These are phyloP conservation scores for Helichrysum umbraculigerum DNA, from an alignment of 129 eudicot genomes.

Conservation along the genomic window DNA sequence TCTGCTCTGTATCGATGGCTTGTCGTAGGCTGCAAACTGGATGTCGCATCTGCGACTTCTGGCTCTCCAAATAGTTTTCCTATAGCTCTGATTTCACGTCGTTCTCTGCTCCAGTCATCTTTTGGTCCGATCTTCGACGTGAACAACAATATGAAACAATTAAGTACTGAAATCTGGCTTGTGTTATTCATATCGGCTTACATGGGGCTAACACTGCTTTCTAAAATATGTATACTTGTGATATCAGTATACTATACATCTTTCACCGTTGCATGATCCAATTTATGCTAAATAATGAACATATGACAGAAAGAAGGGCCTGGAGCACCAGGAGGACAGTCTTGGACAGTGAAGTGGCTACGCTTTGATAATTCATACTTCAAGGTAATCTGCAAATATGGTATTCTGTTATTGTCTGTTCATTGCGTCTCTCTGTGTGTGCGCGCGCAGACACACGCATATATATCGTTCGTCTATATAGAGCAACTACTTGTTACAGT, in stretches of 20 bases:
- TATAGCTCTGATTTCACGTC: too few species aligned
- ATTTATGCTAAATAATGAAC: constrained; percentile 15
- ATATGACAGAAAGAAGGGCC: constrained; percentile 98
- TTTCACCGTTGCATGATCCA: constrained; percentile 18
- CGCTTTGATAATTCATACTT: constrained; percentile 96
- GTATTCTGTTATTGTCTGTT: neutral
- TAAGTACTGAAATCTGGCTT: neutral
- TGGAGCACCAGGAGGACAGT: constrained; percentile 99
- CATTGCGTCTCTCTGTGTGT: neutral
- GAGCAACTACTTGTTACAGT: neutral
- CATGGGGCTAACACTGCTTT: neutral
- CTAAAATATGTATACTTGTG: too few species aligned
- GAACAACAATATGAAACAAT: too few species aligned
- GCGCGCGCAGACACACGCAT: neutral
- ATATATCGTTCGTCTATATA: neutral
- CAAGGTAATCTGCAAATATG: constrained; percentile 49
- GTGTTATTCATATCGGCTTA: neutral
- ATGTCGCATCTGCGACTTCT: too few species aligned
- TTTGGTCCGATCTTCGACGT: too few species aligned
- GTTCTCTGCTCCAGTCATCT: too few species aligned
- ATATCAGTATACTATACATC: neutral
- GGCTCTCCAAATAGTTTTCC: too few species aligned
- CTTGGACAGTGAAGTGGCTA: constrained; percentile 97
- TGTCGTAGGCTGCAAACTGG: too few species aligned
- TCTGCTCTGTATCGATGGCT: too few species aligned